Conservation (phyloP, 208 protist genomes). For the Wallacemonas sp. region DNA sequence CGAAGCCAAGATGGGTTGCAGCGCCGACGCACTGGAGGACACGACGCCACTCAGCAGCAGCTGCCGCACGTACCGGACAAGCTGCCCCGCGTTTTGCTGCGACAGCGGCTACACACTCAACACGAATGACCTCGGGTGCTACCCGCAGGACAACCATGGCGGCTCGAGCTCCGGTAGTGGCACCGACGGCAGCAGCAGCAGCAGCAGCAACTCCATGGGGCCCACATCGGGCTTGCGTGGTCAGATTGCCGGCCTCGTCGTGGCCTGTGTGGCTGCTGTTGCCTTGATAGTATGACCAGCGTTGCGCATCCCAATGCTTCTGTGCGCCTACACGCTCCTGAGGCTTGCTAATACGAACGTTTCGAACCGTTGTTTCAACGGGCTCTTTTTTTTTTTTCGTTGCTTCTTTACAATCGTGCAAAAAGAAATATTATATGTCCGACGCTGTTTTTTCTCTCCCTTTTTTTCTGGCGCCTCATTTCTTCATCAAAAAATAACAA, state of each 20-base stretch:
- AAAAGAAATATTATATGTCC: not conserved
- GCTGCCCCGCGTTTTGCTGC: conserved; percentile 46
- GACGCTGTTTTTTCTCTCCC: not conserved
- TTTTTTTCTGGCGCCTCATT: conserved; percentile 2
- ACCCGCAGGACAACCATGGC: not conserved
- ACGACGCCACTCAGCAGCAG: conserved; percentile 14
- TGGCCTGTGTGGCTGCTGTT: not conserved
- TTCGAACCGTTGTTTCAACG: too few relatives aligned
- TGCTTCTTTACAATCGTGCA: too few relatives aligned
- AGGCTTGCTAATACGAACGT: too few relatives aligned
- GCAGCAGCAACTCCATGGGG: too few relatives aligned
- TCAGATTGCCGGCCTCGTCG: not conserved
- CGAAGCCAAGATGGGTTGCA: conserved; percentile 40
- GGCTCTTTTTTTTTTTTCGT: too few relatives aligned
- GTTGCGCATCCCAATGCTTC: too few relatives aligned
- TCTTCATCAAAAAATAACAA: too few relatives aligned
- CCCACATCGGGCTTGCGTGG: too few relatives aligned
- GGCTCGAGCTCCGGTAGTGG: not conserved
- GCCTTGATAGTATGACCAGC: too few relatives aligned
- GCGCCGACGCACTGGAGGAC: conserved; percentile 2
- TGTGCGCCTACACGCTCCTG: too few relatives aligned
- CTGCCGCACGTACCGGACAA: conserved; percentile 45
- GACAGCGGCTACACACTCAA: conserved; percentile 36
- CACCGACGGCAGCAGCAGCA: not conserved
- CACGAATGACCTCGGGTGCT: conserved; percentile 34